These are phyloP conservation scores for Dothidotthia symphoricarpi DNA, from an alignment of 2,329 filamentous ascomycete species.

Conservation along the genomic window DNA sequence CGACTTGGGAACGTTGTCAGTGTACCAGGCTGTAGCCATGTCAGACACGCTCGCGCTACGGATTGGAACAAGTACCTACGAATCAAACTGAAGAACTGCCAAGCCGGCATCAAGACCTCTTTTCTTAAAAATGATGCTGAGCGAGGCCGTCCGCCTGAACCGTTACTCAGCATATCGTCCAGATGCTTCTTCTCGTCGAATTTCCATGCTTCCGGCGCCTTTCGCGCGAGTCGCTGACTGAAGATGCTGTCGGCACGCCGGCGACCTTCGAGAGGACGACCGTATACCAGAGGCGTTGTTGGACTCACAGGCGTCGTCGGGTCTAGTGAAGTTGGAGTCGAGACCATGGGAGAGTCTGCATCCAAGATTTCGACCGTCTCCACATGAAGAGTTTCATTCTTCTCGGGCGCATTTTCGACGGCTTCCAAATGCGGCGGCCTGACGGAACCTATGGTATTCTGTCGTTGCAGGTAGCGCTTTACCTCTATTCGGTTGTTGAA, in stretches of 20 bases:
- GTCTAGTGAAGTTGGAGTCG: constrained; percentile 32
- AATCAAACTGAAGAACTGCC: constrained; percentile 94
- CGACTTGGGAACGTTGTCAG: constrained; percentile 60
- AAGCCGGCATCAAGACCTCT: constrained; percentile 91
- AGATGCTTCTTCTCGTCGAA: constrained; percentile 51
- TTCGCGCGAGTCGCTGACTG: constrained; percentile 44
- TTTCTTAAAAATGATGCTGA: constrained; percentile 56
- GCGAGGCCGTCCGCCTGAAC: constrained; percentile 34
- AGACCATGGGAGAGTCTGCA: constrained; percentile 36
- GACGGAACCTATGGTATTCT: constrained; percentile 57
- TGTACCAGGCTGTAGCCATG: constrained; percentile 72
- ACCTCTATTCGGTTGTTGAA: constrained; percentile 95
- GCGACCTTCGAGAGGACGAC: constrained; percentile 28
- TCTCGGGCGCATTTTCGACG: constrained; percentile 31
- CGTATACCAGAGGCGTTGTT: constrained; percentile 14
- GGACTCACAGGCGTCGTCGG: constrained; percentile 28
- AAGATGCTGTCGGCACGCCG: constrained; percentile 52
- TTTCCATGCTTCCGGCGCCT: constrained; percentile 50
- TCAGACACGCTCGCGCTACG: constrained; percentile 17
- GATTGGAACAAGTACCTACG: constrained; percentile 55
- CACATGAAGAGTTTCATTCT: constrained; percentile 43
- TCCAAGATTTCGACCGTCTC: constrained; percentile 45
- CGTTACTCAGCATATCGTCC: constrained; percentile 41
- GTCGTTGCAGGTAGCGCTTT: constrained; percentile 67
- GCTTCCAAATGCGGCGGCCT: constrained; percentile 33